Evolutionary conservation across 1,284 basidiomycete species (phyloP).

Genomic region (Ustilago curta): DNA sequence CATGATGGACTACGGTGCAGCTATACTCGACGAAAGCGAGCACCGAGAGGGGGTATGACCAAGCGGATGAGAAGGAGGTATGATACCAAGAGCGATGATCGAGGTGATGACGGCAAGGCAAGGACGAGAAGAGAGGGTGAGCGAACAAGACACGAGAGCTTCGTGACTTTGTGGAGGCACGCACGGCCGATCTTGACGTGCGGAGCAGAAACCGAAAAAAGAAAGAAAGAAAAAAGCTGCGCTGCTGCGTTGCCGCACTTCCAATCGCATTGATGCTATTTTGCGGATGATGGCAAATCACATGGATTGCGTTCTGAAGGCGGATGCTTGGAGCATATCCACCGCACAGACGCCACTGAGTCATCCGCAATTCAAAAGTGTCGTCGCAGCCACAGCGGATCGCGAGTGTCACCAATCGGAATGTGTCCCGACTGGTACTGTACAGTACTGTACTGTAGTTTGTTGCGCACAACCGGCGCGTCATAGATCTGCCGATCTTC

Average conservation of each 20-base stretch:
- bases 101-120: background rate
- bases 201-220: constrained; percentile 2
- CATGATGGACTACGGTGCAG: constrained; percentile 10
- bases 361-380: background rate
- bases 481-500: background rate
- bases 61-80: background rate
- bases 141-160: background rate
- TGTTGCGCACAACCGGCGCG: background rate
- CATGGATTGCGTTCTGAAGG: background rate
- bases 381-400: background rate
- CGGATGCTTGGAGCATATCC: too few relatives aligned
- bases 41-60: too few relatives aligned
- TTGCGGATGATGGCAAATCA: background rate
- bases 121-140: background rate
- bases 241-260: background rate
- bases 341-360: background rate
- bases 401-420: constrained; percentile 1
- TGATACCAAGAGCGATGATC: background rate
- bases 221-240: too few relatives aligned
- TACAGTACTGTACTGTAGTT: too few relatives aligned
- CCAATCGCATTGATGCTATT: background rate
- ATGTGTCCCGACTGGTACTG: constrained; percentile 2
- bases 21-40: background rate
- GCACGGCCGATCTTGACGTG: constrained; percentile 2
- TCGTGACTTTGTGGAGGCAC: constrained; percentile 5